Evolutionary conservation across 768 basidiomycete genomes (phyloP), one percentile per base, ranked within the genome.

Genomic region (Russula lepida): DNA sequence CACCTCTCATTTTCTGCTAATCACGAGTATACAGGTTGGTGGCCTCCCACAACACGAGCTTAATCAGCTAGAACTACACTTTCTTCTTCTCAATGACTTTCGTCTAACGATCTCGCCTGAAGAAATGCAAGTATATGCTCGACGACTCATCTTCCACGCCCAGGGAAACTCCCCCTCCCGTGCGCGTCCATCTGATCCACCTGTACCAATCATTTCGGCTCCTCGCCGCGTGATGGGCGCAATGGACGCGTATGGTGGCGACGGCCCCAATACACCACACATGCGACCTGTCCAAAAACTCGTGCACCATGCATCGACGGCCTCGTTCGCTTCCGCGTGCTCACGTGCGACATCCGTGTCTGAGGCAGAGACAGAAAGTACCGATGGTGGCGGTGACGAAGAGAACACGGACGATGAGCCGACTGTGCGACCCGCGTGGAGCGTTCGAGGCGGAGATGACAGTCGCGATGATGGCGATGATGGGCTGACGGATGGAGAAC

Each of bases 61-160:
- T 53, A 98, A 99, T 72, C 92, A 95, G 69, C 85, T 99, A 54
- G 97, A 99, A 70, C 85, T 99, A 1, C 97, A 98, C 66, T 99
- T 99, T 71, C 79, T 98, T 6, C 86, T 98, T 6, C 81, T 98
- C 8, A 99, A 98, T 73, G 92, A 98, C 75, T 99, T 99, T 70
- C 78, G 84, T 17, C 81, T 99, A 55, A 88, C 89, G 68, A 91
- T 99, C 68, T 84, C 88, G 1, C 78, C 82, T 9, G 84, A 88
- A 19, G 95, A 98, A 74, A 93, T 98, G 89, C 92, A 97, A 72
- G 82, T 84, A 56, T 99, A 98, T 72, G 93, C 93, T 2, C 90
- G 94, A 68, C 88, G 94, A 66, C 82, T 99, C 55, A 79, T 95
- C 55, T 72, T 84, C 37, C 92, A 88, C 68, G 84, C 85, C 6